Percentiles rank a stretch among this genome's conserved stretches.
phyloP scores from a whole-genome alignment of 2,329 filamentous ascomycete genomes.

The Arthrobotrys iridis region DNA sequence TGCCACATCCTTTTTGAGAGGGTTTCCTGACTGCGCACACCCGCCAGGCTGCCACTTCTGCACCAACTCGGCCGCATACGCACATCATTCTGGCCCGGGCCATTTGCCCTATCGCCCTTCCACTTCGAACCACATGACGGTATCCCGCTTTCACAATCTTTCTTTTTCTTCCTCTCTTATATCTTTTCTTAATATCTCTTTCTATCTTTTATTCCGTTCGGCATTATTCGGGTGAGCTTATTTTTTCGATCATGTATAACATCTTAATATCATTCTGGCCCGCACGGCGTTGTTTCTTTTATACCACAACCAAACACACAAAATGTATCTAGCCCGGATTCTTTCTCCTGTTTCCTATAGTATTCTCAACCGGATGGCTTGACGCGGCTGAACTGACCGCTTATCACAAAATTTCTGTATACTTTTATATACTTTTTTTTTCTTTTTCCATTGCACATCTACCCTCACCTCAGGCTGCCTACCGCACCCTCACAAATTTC shows the following conservation, averaged over 20 bases:
- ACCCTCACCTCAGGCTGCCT: too few species aligned
- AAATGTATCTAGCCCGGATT: slow-evolving; percentile 45
- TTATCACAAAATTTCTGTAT: slow-evolving; percentile 12
- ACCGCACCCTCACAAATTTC: too few species aligned
- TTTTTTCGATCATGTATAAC: slow-evolving; percentile 31
- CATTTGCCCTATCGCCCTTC: slow-evolving; percentile 1
- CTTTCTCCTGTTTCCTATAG: neutral
- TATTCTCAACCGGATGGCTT: neutral
- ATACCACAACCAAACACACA: slow-evolving; percentile 16
- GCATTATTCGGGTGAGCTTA: slow-evolving; percentile 29
- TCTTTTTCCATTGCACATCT: neutral
- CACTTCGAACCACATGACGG: slow-evolving; percentile 7
- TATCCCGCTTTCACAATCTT: slow-evolving; percentile 42
- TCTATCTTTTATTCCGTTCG: slow-evolving; percentile 22
- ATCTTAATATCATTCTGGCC: slow-evolving; percentile 40
- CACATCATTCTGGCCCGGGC: slow-evolving; percentile 20
- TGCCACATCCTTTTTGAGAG: slow-evolving; percentile 14
- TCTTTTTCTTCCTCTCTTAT: neutral
- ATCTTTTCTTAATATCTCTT: neutral
- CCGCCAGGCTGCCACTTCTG: slow-evolving; percentile 37
- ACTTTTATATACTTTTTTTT: neutral
- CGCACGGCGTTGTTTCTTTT: neutral
- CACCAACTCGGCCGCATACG: slow-evolving; percentile 22
- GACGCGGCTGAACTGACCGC: neutral
- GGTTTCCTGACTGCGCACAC: slow-evolving; percentile 28